phyloP scores from a whole-genome alignment of 2,329 filamentous ascomycete species.

The Aspergillus fructus region DNA sequence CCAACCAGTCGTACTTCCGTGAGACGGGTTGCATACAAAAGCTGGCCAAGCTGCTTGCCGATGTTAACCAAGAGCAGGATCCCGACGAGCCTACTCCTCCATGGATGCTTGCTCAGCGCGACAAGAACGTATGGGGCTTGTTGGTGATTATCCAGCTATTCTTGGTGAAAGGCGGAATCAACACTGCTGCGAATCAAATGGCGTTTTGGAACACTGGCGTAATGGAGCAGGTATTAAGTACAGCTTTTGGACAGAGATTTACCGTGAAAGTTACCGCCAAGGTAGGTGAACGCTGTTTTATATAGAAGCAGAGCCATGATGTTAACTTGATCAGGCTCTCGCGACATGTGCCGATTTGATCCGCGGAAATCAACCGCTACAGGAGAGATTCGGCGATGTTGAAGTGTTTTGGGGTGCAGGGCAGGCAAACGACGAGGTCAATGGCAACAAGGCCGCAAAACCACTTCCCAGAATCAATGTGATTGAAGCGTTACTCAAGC shows the following conservation, averaged over 20 bases:
- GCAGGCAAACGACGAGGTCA: slow-evolving; percentile 24
- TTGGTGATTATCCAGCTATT: slow-evolving; percentile 85
- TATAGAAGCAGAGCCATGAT: background rate
- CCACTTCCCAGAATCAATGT: slow-evolving; percentile 72
- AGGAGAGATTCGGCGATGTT: slow-evolving; percentile 86
- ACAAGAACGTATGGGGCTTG: slow-evolving; percentile 89
- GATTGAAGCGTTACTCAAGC: slow-evolving; percentile 85
- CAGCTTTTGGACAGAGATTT: slow-evolving; percentile 74
- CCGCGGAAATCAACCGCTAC: slow-evolving; percentile 72
- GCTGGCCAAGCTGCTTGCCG: slow-evolving; percentile 67
- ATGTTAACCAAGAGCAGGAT: slow-evolving; percentile 55
- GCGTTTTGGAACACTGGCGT: slow-evolving; percentile 83
- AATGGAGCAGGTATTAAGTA: slow-evolving; percentile 73
- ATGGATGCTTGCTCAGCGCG: slow-evolving; percentile 75
- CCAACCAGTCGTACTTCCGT: slow-evolving; percentile 91
- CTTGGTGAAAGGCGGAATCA: slow-evolving; percentile 73
- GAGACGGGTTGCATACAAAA: slow-evolving; percentile 81
- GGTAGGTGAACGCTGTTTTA: slow-evolving; percentile 44
- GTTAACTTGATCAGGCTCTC: slow-evolving; percentile 60
- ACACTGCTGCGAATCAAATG: slow-evolving; percentile 78
- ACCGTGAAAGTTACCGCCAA: slow-evolving; percentile 79
- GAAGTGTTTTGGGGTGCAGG: slow-evolving; percentile 59
- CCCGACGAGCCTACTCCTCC: slow-evolving; percentile 62
- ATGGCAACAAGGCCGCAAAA: slow-evolving; percentile 43
- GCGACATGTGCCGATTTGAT: slow-evolving; percentile 86